Evolutionary conservation across 192 early-diverging fungal genomes (phyloP), one percentile per base, ranked within the genome.

Genomic region (Backusella morwellensis): DNA sequence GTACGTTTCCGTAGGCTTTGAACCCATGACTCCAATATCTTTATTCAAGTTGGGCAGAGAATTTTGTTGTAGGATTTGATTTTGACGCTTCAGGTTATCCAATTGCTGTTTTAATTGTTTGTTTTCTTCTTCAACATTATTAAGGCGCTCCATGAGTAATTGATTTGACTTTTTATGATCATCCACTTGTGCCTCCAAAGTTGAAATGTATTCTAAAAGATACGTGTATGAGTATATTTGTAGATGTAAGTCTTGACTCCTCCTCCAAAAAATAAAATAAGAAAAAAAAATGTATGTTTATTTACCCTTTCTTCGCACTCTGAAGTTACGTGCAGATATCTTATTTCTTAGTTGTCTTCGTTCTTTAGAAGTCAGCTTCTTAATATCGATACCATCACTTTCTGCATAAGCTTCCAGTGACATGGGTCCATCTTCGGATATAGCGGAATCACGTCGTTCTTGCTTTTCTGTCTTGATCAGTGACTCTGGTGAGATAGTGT

Each of bases 301-400:
- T 63, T 73, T 54, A 81, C 80, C 92, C 82, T 93, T 93, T 78
- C 91, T 81, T 47, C 92, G 87, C 66, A 89, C 85, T 32, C 92
- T 83, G 80, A 93, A 93, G 81, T 92, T 92, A 75, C 91, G 84
- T 41, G 92, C 92, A 34, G 89, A 90, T 41, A 93, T 91, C 74
- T 93, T 93, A 85, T 93, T 93, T 75, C 92, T 82, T 76, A 92
- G 80, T 81, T 91, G 90, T 41, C 92, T 82, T 35, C 91, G 83
- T 81, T 93, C 90, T 76, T 89, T 91, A 5, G 87, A 82, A 9
- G 85, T 76, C 77, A 93, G 70, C 68, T 81, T 85, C 68, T 86
- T 88, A 35, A 89, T 69, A 70, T 90, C 89, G 63, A 88, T 78
- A 11, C 82, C 78, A 47, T 79, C 78, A 71, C 32, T 54, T 26